Evolutionary conservation across 768 basidiomycete species (phyloP), one percentile per base, ranked within the genome.

Genomic region (Sarcodon sp.): DNA sequence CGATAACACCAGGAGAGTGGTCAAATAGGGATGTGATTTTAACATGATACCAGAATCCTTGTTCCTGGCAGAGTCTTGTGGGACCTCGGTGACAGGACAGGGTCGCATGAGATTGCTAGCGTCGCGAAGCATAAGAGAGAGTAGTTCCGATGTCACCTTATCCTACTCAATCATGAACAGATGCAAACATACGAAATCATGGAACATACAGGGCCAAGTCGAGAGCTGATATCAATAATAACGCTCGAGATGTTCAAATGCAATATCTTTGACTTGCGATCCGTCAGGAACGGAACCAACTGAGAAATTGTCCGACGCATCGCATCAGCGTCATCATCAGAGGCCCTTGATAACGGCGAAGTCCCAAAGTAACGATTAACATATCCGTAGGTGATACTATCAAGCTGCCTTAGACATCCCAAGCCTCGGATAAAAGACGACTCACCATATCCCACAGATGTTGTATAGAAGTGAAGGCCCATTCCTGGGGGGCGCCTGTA

Each of bases 321-420:
- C 50, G 74, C 78, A 2, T 56, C 55, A 47, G 69, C 54, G 45
- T 66, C 60, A 6, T 68, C 67, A 0, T 64, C 57, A 12, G 57
- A 46, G 7, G 73, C 53, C 11, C 66, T 62, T 0, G 72, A 70
- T 41, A 91, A 63, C 0, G 81, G 75, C 0, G 80, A 81, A 13
- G 68, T 61, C 11, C 73, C 72, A 18, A 88, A 63, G 55, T 73
- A 73, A 8, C 86, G 81, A 36, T 78, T 79, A 12, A 67, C 64
- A 54, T 79, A 87, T 2, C 76, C 69, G 58, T 90, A 91, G 7
- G 79, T 72, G 45, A 88, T 64, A 47, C 87, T 88, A 48, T 38
- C 35, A 5, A 43, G 21, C 21, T 27, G 4, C 21, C 21, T 27
- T 27, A 27, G 21, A 27, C 21, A 43, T 50, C 7, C 36, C 21